Evolutionary conservation across 2,329 filamentous ascomycete species (phyloP).

Genomic region (Chrysoporthe deuterocubensis): DNA sequence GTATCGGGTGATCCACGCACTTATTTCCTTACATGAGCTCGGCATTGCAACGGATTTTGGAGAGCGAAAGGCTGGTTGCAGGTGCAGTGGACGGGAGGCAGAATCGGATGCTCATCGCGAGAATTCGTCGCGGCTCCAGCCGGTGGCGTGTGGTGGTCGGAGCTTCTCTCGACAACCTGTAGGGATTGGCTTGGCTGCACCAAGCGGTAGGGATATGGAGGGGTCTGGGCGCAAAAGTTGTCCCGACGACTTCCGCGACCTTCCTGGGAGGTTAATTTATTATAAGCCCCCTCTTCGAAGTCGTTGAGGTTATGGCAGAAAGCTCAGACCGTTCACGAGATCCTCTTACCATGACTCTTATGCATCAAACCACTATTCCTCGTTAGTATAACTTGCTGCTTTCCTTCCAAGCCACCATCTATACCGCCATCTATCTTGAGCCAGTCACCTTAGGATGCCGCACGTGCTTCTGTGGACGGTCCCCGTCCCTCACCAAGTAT

Average conservation of each 20-base stretch:
- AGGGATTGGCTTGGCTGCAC: neutral
- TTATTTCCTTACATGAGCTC: conserved; percentile 94
- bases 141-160: neutral
- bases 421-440: too few relatives aligned
- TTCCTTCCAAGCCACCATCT: too few relatives aligned
- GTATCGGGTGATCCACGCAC: conserved; percentile 58
- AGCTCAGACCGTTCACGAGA: too few relatives aligned
- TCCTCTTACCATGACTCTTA: too few relatives aligned
- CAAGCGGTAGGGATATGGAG: neutral
- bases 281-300: too few relatives aligned
- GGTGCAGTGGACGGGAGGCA: neutral
- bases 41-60: conserved; percentile 64
- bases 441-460: too few relatives aligned
- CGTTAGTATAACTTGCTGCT: too few relatives aligned
- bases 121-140: conserved; percentile 4
- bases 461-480: too few relatives aligned
- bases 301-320: too few relatives aligned
- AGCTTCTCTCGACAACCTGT: neutral
- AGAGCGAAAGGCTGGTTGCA: neutral
- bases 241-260: neutral
- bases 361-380: too few relatives aligned
- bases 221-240: neutral
- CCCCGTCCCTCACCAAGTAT: too few relatives aligned
- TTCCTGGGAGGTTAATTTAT: too few relatives aligned
- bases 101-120: neutral